phyloP scores from a whole-genome alignment of 371 early-diverging fungal species.

The Mortierella polycephala region DNA sequence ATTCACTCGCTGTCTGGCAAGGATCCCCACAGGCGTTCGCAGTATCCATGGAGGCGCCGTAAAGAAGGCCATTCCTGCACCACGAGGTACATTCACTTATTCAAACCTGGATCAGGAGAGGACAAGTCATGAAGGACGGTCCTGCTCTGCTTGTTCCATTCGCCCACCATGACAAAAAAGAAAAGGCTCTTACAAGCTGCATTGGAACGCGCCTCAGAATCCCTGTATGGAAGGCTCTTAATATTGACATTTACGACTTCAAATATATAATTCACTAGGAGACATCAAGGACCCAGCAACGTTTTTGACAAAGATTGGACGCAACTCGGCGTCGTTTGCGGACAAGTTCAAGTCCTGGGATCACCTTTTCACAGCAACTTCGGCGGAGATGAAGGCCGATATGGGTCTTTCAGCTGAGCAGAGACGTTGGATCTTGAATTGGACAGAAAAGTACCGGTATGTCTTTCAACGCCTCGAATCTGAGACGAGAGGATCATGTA shows the following conservation, averaged over 20 bases:
- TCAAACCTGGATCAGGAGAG: too few relatives aligned
- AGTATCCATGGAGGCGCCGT: slow-evolving; percentile 28
- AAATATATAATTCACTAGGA: slow-evolving; percentile 14
- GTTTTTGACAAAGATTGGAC: slow-evolving; percentile 69
- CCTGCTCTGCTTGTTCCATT: too few relatives aligned
- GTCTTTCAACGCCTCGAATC: neutral
- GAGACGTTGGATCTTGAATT: slow-evolving; percentile 55
- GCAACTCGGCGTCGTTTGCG: slow-evolving; percentile 56
- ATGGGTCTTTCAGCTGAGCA: slow-evolving; percentile 60
- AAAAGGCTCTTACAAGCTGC: too few relatives aligned
- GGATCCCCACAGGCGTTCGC: slow-evolving; percentile 26
- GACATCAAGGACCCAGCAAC: slow-evolving; percentile 54
- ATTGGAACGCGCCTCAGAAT: too few relatives aligned
- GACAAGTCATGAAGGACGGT: too few relatives aligned
- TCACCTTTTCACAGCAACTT: slow-evolving; percentile 64
- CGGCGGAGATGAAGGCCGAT: slow-evolving; percentile 59
- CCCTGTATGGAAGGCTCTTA: too few relatives aligned
- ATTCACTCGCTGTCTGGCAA: slow-evolving; percentile 36
- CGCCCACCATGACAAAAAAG: too few relatives aligned
- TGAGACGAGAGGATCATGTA: neutral
- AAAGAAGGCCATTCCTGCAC: slow-evolving; percentile 44
- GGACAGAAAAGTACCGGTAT: slow-evolving; percentile 55
- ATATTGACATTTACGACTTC: neutral
- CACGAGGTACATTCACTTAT: slow-evolving; percentile 30
- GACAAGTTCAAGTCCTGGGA: slow-evolving; percentile 72